These are phyloP conservation scores for Penicillium sp. DNA, from an alignment of 2,329 filamentous ascomycete species.

Conservation along the genomic window DNA sequence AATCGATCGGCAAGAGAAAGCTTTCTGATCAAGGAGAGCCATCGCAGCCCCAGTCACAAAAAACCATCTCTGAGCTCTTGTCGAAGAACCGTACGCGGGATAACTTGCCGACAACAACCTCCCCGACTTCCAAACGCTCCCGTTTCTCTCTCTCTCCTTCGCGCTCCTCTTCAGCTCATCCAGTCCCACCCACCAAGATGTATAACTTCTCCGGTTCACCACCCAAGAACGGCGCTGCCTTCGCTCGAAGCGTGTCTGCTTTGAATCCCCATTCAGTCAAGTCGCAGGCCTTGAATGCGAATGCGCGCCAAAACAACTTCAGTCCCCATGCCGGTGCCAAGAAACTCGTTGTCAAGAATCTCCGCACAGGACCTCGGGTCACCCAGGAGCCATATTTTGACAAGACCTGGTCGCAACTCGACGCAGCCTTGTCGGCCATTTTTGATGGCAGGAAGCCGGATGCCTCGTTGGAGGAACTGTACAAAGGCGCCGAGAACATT, in stretches of 20 bases:
- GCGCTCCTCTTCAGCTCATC: constrained; percentile 10
- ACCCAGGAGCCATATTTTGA: constrained; percentile 74
- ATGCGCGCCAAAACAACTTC: constrained; percentile 48
- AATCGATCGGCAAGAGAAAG: constrained; percentile 41
- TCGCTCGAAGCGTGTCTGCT: constrained; percentile 45
- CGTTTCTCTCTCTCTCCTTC: constrained; percentile 30
- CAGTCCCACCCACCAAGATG: constrained; percentile 46
- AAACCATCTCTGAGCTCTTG: constrained; percentile 45
- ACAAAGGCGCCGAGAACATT: constrained; percentile 84
- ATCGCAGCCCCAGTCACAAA: constrained; percentile 35
- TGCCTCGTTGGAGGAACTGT: constrained; percentile 82
- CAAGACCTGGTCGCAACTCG: constrained; percentile 67
- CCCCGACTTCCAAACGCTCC: constrained; percentile 41
- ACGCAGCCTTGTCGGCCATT: constrained; percentile 65
- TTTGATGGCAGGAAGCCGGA: constrained; percentile 60
- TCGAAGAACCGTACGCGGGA: constrained; percentile 28
- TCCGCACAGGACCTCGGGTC: constrained; percentile 59
- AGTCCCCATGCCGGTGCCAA: constrained; percentile 72
- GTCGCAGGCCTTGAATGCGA: constrained; percentile 28
- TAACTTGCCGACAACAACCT: constrained; percentile 20
- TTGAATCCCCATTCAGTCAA: constrained; percentile 23
- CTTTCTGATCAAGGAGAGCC: constrained; percentile 33
- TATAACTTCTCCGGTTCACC: constrained; percentile 47
- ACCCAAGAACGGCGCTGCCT: constrained; percentile 34
- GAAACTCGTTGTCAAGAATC: constrained; percentile 90